Conservation (phyloP, 176 grass and related monocot species). For the Metroxylon sagu region DNA sequence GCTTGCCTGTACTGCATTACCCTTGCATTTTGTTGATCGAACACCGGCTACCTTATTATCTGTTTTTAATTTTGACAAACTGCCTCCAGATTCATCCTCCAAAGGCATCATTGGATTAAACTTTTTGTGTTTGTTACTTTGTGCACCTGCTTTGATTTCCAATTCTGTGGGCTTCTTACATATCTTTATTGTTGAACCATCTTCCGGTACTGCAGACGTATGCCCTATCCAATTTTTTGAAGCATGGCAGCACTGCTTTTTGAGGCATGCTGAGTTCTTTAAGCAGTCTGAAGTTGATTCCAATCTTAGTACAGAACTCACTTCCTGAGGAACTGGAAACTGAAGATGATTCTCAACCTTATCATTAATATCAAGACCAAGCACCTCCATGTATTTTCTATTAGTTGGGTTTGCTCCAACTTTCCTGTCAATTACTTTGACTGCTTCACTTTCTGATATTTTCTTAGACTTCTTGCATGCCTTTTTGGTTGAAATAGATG, state of each 20-base stretch:
- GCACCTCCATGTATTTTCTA: conserved; percentile 4
- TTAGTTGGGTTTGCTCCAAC: conserved; percentile 11
- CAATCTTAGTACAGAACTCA: conserved; percentile 3
- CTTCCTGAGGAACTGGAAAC: background rate
- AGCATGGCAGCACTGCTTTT: background rate
- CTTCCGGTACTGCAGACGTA: background rate
- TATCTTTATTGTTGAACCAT: background rate
- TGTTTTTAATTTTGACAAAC: background rate
- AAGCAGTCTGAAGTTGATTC: conserved; percentile 12
- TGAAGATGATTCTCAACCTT: conserved; percentile 8
- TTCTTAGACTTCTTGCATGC: conserved; percentile 30
- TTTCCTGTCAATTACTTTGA: conserved; percentile 15
- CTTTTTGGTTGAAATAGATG: conserved; percentile 24
- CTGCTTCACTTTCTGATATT: conserved; percentile 22
- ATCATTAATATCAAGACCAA: conserved; percentile 12
- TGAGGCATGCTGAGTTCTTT: conserved; percentile 12
- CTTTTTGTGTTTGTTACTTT: background rate
- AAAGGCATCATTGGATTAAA: background rate
- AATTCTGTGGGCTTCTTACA: background rate
- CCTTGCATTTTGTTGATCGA: too few species aligned
- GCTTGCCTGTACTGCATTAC: too few species aligned
- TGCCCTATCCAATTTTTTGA: background rate
- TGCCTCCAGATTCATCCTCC: conserved; percentile 1
- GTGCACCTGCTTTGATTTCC: background rate
- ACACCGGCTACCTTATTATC: background rate